A percentile compares a stretch with the other conserved stretches of the same genome.
phyloP scores from a whole-genome alignment of 148 eudicot genomes.

The Persicaria tinctoria region DNA sequence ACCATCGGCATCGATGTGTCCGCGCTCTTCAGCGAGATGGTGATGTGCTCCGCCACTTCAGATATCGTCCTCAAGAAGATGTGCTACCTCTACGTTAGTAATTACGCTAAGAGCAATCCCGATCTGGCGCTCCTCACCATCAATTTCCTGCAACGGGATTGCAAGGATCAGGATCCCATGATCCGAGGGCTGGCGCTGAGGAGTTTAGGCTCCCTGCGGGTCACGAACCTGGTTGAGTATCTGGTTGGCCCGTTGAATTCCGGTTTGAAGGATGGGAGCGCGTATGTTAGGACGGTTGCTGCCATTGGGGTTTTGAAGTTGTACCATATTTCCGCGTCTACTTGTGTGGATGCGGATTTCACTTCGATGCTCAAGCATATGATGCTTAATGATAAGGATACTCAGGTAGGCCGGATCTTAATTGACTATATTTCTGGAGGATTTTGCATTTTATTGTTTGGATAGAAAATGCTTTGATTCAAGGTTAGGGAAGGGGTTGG shows the following conservation, averaged over 20 bases:
- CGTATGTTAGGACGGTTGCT: slow-evolving; percentile 86
- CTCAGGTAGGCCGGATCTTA: slow-evolving; percentile 51
- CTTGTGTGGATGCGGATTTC: slow-evolving; percentile 89
- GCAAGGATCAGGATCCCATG: slow-evolving; percentile 97
- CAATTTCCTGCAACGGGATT: slow-evolving; percentile 89
- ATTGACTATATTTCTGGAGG: not conserved
- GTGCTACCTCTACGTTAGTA: slow-evolving; percentile 95
- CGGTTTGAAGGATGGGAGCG: slow-evolving; percentile 86
- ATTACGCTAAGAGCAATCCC: slow-evolving; percentile 85
- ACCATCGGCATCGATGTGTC: slow-evolving; percentile 95
- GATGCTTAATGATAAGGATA: slow-evolving; percentile 86
- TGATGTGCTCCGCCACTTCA: slow-evolving; percentile 97
- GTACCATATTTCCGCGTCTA: slow-evolving; percentile 81
- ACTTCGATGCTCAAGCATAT: slow-evolving; percentile 68
- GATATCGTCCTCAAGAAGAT: slow-evolving; percentile 95
- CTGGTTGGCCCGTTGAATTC: slow-evolving; percentile 78
- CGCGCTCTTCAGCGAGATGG: slow-evolving; percentile 91
- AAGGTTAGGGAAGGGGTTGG: not conserved
- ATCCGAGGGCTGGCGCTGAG: slow-evolving; percentile 94
- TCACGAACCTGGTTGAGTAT: slow-evolving; percentile 92
- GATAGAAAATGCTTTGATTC: not conserved
- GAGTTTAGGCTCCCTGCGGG: slow-evolving; percentile 86
- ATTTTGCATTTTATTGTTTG: not conserved
- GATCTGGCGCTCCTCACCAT: slow-evolving; percentile 92
- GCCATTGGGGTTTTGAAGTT: slow-evolving; percentile 81